Conservation (phyloP, 1,284 basidiomycete species). For the Pholiota adiposa region DNA sequence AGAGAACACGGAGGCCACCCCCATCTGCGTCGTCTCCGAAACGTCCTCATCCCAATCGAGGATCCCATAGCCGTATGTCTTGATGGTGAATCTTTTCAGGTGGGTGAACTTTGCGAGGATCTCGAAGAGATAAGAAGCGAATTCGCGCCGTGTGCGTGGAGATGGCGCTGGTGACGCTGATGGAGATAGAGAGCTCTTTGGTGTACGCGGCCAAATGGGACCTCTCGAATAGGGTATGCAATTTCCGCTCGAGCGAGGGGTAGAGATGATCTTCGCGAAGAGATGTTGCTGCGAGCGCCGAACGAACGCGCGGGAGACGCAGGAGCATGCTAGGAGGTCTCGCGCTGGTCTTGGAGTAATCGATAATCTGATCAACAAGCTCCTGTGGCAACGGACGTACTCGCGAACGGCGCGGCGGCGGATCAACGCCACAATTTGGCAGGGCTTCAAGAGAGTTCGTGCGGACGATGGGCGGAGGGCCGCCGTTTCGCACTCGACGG, state of each 20-base stretch:
- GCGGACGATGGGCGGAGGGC: too few relatives aligned
- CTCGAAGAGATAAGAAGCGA: background rate
- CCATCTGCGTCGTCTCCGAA: background rate
- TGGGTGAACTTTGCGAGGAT: constrained; percentile 6
- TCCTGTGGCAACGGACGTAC: constrained; percentile 17
- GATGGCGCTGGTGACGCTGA: too few relatives aligned
- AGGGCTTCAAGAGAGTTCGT: too few relatives aligned
- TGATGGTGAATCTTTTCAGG: constrained; percentile 5
- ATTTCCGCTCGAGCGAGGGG: background rate
- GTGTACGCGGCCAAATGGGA: constrained; percentile 8
- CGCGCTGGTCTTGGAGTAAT: constrained; percentile 9
- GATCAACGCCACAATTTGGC: too few relatives aligned
- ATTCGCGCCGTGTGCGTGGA: too few relatives aligned
- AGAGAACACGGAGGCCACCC: constrained; percentile 4
- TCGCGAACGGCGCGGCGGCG: background rate
- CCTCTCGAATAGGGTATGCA: background rate
- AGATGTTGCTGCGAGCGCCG: constrained; percentile 13
- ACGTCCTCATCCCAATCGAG: constrained; percentile 4
- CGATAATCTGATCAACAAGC: constrained; percentile 17
- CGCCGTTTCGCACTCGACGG: background rate
- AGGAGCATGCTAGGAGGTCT: constrained; percentile 14
- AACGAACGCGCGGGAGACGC: constrained; percentile 9
- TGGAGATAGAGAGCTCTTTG: constrained; percentile 4
- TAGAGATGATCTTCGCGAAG: constrained; percentile 9
- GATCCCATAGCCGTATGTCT: constrained; percentile 1